Evolutionary conservation across 805 yeast genomes (phyloP).

Genomic region (Kodamaea nitidulidarum): DNA sequence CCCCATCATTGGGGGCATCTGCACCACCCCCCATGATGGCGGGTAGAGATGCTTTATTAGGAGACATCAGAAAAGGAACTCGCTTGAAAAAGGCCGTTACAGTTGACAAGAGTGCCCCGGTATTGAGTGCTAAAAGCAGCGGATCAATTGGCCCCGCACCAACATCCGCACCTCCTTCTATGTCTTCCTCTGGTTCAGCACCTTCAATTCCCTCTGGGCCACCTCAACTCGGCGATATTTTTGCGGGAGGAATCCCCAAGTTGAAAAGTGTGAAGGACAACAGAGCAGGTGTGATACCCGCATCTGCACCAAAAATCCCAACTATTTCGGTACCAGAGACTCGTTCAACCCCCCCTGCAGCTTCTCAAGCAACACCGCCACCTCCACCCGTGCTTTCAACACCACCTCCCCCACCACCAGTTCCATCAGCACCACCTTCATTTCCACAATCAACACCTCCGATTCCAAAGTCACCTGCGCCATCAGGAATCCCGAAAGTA

Average conservation of each 20-base stretch:
- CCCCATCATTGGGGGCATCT: conserved; percentile 16
- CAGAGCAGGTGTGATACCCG: conserved; percentile 33
- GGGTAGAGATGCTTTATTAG: conserved; percentile 53
- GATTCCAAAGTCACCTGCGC: conserved; percentile 13
- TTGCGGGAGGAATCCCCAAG: conserved; percentile 80
- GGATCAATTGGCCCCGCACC: conserved; percentile 30
- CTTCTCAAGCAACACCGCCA: not conserved
- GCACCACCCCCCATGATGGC: conserved; percentile 18
- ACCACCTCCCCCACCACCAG: conserved; percentile 15
- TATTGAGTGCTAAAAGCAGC: conserved; percentile 47
- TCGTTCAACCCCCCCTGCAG: not conserved
- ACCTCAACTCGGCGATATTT: conserved; percentile 61
- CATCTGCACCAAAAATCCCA: conserved; percentile 39
- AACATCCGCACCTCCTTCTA: conserved; percentile 21
- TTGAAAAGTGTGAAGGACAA: conserved; percentile 43
- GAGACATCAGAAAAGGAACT: conserved; percentile 70
- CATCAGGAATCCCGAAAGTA: not conserved
- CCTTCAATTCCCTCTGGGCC: conserved; percentile 23
- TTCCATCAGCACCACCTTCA: not conserved
- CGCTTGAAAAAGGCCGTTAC: conserved; percentile 40
- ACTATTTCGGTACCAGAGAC: not conserved
- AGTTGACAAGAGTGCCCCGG: conserved; percentile 49
- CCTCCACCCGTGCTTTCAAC: conserved; percentile 18
- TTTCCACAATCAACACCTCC: conserved; percentile 7
- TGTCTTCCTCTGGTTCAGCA: conserved; percentile 8